Percentiles rank a stretch among this genome's conserved stretches.
Evolutionary conservation across 805 yeast genomes (phyloP).

Genomic region (Kluyveromyces aestuarii): DNA sequence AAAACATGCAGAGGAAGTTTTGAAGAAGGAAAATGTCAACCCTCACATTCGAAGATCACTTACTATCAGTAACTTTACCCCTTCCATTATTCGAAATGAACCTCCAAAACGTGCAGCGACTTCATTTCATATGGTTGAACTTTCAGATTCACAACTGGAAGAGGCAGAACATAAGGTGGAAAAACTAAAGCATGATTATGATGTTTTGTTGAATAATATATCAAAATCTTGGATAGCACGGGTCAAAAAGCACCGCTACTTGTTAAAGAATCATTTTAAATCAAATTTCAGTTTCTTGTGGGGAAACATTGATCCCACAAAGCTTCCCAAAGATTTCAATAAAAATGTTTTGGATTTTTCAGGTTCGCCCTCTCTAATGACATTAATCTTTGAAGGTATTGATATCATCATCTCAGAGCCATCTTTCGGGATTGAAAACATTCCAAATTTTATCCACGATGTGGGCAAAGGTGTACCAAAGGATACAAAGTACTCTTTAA

Average conservation of each 20-base stretch:
- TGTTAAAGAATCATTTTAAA: conserved; percentile 32
- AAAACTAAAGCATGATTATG: neutral
- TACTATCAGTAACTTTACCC: neutral
- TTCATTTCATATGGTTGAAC: neutral
- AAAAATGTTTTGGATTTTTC: conserved; percentile 40
- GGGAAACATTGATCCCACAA: conserved; percentile 29
- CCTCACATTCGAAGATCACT: neutral
- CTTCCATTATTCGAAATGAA: neutral
- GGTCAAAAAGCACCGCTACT: conserved; percentile 38
- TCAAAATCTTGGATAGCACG: conserved; percentile 66
- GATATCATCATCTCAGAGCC: conserved; percentile 44
- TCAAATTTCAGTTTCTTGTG: conserved; percentile 34
- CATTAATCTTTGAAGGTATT: conserved; percentile 39
- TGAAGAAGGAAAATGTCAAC: neutral
- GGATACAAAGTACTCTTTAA: conserved; percentile 56
- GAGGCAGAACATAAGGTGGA: neutral
- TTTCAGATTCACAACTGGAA: neutral
- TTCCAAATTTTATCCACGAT: conserved; percentile 55
- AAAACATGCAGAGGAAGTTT: conserved; percentile 11
- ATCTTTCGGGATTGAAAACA: conserved; percentile 37
- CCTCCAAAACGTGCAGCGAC: neutral
- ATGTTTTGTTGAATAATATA: conserved; percentile 36
- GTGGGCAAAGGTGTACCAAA: conserved; percentile 79
- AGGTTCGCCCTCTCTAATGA: conserved; percentile 44
- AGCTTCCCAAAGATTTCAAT: conserved; percentile 33